These are phyloP conservation scores for Phytophthora fragariaefolia DNA, from an alignment of 352 stramenopile genomes.

Conservation along the genomic window DNA sequence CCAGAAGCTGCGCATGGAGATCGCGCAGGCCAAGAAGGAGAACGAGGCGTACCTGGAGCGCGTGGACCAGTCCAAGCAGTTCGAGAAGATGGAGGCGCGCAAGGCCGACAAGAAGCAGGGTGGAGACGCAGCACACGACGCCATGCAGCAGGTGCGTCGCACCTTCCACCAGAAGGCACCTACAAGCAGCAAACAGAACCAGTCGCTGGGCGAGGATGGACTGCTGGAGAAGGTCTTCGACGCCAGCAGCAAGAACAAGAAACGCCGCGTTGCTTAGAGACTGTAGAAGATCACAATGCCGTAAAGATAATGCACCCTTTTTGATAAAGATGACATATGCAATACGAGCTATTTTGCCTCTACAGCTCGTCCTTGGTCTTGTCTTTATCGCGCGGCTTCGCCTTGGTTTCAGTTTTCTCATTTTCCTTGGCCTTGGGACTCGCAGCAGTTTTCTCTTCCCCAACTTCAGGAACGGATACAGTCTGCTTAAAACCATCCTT, in stretches of 20 bases:
- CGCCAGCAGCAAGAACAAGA: conserved; percentile 59
- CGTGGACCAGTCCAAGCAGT: conserved; percentile 87
- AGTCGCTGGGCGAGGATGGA: conserved; percentile 53
- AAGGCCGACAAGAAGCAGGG: conserved; percentile 53
- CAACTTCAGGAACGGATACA: conserved; percentile 46
- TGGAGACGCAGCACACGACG: conserved; percentile 13
- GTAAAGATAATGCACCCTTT: conserved; percentile 32
- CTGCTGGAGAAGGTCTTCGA: conserved; percentile 78
- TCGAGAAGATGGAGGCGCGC: conserved; percentile 86
- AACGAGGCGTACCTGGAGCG: conserved; percentile 89
- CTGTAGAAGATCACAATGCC: conserved; percentile 12
- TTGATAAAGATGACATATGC: conserved; percentile 19
- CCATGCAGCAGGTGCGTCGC: conserved; percentile 64
- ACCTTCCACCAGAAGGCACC: conserved; percentile 79
- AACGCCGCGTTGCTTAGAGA: conserved; percentile 48
- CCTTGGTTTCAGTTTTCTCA: no score
- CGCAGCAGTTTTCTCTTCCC: conserved; percentile 18
- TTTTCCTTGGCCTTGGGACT: conserved; percentile 1
- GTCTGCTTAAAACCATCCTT: conserved; percentile 60
- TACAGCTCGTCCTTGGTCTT: conserved; percentile 59
- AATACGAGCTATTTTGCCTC: conserved; percentile 10
- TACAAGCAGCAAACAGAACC: conserved; percentile 71
- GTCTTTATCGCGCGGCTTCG: conserved; percentile 10
- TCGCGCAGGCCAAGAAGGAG: conserved; percentile 87
- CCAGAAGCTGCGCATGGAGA: conserved; percentile 88